Evolutionary conservation across 345 rosid genomes (phyloP), one percentile per base, ranked within the genome.

Genomic region (Linum lewisii): DNA sequence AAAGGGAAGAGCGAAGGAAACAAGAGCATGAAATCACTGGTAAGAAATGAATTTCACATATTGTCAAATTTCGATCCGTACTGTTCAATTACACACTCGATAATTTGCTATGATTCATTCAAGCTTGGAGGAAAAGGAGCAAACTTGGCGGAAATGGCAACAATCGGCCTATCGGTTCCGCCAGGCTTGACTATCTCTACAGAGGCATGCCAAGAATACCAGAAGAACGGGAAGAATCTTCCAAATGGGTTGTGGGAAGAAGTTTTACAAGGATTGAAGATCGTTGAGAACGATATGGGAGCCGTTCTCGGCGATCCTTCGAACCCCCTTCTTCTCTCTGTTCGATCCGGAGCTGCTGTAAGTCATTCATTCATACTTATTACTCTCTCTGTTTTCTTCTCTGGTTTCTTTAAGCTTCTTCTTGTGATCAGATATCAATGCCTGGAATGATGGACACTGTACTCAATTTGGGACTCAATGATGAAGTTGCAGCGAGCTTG

Each of bases 401-500:
- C 9, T n/a, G 23, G 5, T 24, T 24, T 44, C 55, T 56, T 25
- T 11, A 2, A 20, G 45, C 51, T 54, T 14, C 62, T 13, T 32
- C 29, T 54, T 7, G 66, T 44, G 70, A 29, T 63, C n/a, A 92
- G 96, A 81, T 92, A 11, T 92, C 96, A 21, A 92, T 88, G 96
- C 98, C 96, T 25, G 98, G 98, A 29, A 92, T 92, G 98, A 92
- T 92, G 98, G 98, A 92, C 74, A 92, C 96, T n/a, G 90, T 92
- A 63, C 98, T 92, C 54, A 92, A 92, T 78, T 88, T 92, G 32
- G 98, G 98, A 36, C 73, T 88, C 42, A 88, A 92, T 68, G 94
- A 92, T 65, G 77, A 83, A 75, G 98, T 88, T 55, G 89, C 75
- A 2, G 75, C 75, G 13, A 90, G 86, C 55, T 77, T 86, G 72